A percentile compares a stretch with the other conserved stretches of the same genome.
Evolutionary conservation across 1,284 basidiomycete species (phyloP).

Genomic region (Hemileia vastatrix): DNA sequence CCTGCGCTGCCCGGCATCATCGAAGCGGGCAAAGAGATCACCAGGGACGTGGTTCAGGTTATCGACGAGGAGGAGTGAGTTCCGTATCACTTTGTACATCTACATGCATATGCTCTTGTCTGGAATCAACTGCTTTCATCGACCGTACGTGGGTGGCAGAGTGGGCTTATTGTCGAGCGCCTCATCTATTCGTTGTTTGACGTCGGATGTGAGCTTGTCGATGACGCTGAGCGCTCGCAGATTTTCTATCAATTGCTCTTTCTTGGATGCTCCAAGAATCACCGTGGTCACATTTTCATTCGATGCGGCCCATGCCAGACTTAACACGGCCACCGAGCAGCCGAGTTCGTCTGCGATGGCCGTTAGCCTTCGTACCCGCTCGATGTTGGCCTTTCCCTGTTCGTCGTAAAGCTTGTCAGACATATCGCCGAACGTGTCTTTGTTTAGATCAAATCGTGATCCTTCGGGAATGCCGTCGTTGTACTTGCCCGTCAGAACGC

Average conservation of each 20-base stretch:
- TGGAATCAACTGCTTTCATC: too few relatives aligned
- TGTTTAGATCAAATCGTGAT: conserved; percentile 47
- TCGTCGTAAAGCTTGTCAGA: conserved; percentile 41
- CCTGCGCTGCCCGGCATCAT: too few relatives aligned
- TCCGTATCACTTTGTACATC: too few relatives aligned
- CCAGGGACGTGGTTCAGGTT: too few relatives aligned
- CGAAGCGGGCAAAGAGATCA: too few relatives aligned
- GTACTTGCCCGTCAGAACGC: conserved; percentile 31
- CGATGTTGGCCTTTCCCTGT: conserved; percentile 29
- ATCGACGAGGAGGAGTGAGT: too few relatives aligned
- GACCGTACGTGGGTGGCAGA: neutral
- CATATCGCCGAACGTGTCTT: conserved; percentile 49
- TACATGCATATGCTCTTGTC: too few relatives aligned
- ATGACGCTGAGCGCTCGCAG: conserved; percentile 32
- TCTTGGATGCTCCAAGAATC: conserved; percentile 34
- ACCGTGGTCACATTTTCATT: conserved; percentile 36
- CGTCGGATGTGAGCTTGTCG: conserved; percentile 35
- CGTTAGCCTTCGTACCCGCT: too few relatives aligned
- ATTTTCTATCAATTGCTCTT: conserved; percentile 35
- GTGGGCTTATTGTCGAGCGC: conserved; percentile 35
- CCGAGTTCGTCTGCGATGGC: neutral
- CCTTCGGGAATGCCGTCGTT: conserved; percentile 26
- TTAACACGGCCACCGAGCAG: conserved; percentile 28
- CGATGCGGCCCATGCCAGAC: conserved; percentile 34
- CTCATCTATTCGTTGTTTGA: conserved; percentile 34